Conservation (phyloP, 2,329 filamentous ascomycete species). For the Tolypocladium endophyticum region DNA sequence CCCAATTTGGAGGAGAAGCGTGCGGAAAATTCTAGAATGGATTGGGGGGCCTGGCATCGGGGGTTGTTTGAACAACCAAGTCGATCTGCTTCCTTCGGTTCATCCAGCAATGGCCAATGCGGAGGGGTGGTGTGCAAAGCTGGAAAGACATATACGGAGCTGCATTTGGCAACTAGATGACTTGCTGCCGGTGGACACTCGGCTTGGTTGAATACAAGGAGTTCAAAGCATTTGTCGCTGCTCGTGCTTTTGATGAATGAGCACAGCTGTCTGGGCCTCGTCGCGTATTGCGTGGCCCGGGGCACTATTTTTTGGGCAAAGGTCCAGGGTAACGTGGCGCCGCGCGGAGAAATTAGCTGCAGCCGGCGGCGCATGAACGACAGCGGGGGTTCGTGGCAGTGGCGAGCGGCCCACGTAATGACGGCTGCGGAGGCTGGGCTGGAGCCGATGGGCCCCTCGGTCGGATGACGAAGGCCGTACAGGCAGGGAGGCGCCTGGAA, state of each 20-base stretch:
- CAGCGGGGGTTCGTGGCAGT: not conserved
- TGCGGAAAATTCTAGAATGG: not conserved
- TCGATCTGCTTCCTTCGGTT: not conserved
- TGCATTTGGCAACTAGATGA: not conserved
- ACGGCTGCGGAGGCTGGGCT: not conserved
- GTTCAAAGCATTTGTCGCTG: not conserved
- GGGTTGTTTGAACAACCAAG: not conserved
- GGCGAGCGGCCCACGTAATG: not conserved
- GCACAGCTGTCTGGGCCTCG: too few relatives aligned
- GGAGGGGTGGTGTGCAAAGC: not conserved
- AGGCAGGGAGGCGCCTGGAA: not conserved
- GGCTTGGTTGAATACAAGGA: not conserved
- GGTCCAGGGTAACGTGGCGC: too few relatives aligned
- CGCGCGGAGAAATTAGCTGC: too few relatives aligned
- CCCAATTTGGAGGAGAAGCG: not conserved
- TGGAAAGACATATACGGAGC: not conserved
- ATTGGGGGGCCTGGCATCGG: not conserved
- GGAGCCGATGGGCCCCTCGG: not conserved
- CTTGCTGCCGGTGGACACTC: not conserved
- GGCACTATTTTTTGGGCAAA: too few relatives aligned
- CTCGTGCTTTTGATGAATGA: too few relatives aligned
- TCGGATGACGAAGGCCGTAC: not conserved
- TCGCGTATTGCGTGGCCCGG: not conserved
- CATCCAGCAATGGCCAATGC: not conserved
- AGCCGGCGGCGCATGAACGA: not conserved